These are phyloP conservation scores for Ocimum tenuiflorum DNA, from an alignment of 257 asterid species.

Conservation along the genomic window DNA sequence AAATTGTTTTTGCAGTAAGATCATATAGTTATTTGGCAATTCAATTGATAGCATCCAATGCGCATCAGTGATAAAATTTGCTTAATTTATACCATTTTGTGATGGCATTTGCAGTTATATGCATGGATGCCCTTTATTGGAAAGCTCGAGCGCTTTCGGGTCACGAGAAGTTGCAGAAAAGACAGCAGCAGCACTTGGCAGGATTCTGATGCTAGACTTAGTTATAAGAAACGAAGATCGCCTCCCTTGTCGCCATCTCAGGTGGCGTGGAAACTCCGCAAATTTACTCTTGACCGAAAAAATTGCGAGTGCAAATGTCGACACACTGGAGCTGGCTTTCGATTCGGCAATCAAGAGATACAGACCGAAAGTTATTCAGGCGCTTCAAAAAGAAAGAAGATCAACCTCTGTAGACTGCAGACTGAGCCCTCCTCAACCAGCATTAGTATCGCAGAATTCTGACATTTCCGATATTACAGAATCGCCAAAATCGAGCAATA, in stretches of 20 bases:
- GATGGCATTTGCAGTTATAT: slow-evolving; percentile 49
- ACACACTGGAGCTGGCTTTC: slow-evolving; percentile 69
- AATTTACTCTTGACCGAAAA: slow-evolving; percentile 80
- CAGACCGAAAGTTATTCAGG: slow-evolving; percentile 77
- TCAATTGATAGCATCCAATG: not conserved
- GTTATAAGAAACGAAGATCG: slow-evolving; percentile 97
- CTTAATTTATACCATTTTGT: slow-evolving; percentile 2
- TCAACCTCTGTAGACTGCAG: slow-evolving; percentile 71
- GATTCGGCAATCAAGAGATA: slow-evolving; percentile 83
- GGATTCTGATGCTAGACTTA: slow-evolving; percentile 89
- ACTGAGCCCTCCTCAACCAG: slow-evolving; percentile 47
- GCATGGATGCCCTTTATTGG: slow-evolving; percentile 88
- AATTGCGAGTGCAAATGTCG: slow-evolving; percentile 44
- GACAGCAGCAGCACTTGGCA: slow-evolving; percentile 83
- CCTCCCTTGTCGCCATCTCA: slow-evolving; percentile 90
- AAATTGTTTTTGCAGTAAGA: slow-evolving; percentile 1
- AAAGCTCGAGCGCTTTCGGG: slow-evolving; percentile 74
- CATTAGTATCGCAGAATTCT: slow-evolving; percentile 58
- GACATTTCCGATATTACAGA: slow-evolving; percentile 67
- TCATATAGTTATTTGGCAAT: not conserved
- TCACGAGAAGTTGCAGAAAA: slow-evolving; percentile 75
- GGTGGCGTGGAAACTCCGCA: slow-evolving; percentile 96
- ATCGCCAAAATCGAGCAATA: slow-evolving; percentile 64
- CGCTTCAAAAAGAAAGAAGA: slow-evolving; percentile 92
- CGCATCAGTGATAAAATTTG: not conserved